Percentiles rank a stretch among this genome's conserved stretches.
These are phyloP conservation scores for Actinomucor elegans DNA, from an alignment of 371 early-diverging fungal genomes.

Conservation along the genomic window DNA sequence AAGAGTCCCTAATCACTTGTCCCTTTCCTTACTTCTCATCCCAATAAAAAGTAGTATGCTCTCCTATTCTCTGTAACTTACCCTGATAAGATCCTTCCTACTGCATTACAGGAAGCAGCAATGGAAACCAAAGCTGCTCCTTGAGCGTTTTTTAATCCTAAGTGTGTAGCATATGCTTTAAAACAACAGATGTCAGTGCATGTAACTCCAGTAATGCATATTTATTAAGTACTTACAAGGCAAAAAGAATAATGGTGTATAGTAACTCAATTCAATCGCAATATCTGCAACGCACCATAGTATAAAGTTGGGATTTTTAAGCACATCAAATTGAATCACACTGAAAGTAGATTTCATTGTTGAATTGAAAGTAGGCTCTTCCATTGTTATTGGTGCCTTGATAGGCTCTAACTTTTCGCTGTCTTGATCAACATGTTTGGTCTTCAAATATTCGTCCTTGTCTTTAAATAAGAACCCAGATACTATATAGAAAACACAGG, in stretches of 20 bases:
- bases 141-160: slow-evolving; percentile 25
- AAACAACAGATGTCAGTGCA: neutral
- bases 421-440: neutral
- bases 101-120: slow-evolving; percentile 8
- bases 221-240: slow-evolving; percentile 11
- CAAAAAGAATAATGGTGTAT: slow-evolving; percentile 31
- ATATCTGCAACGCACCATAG: slow-evolving; percentile 29
- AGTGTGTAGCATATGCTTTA: slow-evolving; percentile 21
- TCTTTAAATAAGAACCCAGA: neutral
- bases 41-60: neutral
- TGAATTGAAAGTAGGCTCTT: neutral
- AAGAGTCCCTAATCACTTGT: too few species aligned
- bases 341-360: neutral
- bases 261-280: slow-evolving; percentile 25
- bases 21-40: neutral
- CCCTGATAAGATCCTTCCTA: slow-evolving; percentile 7
- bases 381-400: neutral
- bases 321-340: slow-evolving; percentile 1
- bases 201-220: neutral
- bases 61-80: too few species aligned
- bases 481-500: neutral
- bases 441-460: slow-evolving; percentile 3
- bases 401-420: too few species aligned
- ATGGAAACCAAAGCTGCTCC: slow-evolving; percentile 27
- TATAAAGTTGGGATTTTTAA: slow-evolving; percentile 12